Evolutionary conservation across 2,329 filamentous ascomycete genomes (phyloP).

Genomic region (Proliferodiscus dingleyae): DNA sequence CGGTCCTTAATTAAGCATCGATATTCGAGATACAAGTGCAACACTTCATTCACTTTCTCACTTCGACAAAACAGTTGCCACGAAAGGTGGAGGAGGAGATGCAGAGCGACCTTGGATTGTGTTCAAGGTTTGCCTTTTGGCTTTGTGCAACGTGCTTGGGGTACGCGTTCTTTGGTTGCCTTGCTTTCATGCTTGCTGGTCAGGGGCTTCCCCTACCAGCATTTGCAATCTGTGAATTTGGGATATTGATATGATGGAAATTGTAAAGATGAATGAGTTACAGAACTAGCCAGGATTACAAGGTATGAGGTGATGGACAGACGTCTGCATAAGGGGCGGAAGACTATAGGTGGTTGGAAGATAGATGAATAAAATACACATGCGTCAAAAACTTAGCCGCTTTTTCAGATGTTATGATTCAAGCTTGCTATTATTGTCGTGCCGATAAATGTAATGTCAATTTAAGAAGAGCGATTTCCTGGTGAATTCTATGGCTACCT

Average conservation of each 20-base stretch:
- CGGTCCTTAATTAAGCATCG: constrained; percentile 20
- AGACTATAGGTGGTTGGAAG: too few species aligned
- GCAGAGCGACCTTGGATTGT: constrained; percentile 21
- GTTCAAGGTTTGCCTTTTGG: constrained; percentile 18
- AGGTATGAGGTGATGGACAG: constrained; percentile 21
- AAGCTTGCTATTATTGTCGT: too few species aligned
- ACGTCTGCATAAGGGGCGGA: background rate
- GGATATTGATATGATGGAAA: constrained; percentile 15
- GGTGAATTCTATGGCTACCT: too few species aligned
- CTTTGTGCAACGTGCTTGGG: constrained; percentile 15
- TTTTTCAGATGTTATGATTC: too few species aligned
- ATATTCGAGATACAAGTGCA: constrained; percentile 20
- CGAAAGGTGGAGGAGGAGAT: constrained; percentile 7
- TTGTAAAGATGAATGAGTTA: constrained; percentile 22
- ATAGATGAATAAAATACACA: too few species aligned
- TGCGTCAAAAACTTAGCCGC: too few species aligned
- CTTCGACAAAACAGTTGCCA: constrained; percentile 6
- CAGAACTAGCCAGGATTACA: constrained; percentile 25
- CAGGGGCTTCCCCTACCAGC: constrained; percentile 7
- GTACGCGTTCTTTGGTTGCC: constrained; percentile 20
- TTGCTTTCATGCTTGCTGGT: constrained; percentile 3
- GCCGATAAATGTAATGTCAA: too few species aligned
- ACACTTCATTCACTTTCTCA: constrained; percentile 14
- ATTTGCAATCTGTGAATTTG: constrained; percentile 1
- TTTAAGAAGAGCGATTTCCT: too few species aligned